These are phyloP conservation scores for Eucalyptus regnans DNA, from an alignment of 345 rosid species.

Conservation along the genomic window DNA sequence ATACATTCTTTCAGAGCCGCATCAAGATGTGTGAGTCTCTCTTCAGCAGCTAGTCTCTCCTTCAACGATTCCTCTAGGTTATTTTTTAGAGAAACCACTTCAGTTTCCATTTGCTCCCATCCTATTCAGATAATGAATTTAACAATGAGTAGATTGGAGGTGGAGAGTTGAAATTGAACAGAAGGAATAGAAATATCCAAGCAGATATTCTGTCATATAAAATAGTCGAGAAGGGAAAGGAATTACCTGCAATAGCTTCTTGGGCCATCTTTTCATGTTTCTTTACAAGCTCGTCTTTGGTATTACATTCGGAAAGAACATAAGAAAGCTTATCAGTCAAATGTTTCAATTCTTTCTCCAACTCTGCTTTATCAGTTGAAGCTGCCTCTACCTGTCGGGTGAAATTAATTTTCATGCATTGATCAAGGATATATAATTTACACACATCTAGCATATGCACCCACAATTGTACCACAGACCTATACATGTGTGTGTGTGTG, in stretches of 20 bases:
- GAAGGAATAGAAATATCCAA: background rate
- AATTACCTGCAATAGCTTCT: slow-evolving; percentile 54
- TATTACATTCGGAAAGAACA: slow-evolving; percentile 30
- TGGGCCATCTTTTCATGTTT: slow-evolving; percentile 39
- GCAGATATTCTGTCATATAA: background rate
- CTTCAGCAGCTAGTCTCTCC: slow-evolving; percentile 35
- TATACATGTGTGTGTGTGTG: background rate
- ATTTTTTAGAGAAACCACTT: slow-evolving; percentile 35
- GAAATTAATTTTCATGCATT: background rate
- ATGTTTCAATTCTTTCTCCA: slow-evolving; percentile 40
- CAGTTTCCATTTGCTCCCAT: slow-evolving; percentile 56
- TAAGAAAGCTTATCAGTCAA: slow-evolving; percentile 45
- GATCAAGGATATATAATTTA: background rate
- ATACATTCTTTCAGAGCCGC: slow-evolving; percentile 74
- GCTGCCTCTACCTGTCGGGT: slow-evolving; percentile 19
- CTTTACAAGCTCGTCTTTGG: slow-evolving; percentile 36
- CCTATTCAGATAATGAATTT: slow-evolving; percentile 10
- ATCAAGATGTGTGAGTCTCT: slow-evolving; percentile 44
- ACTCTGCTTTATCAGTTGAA: slow-evolving; percentile 33
- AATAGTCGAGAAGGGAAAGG: background rate
- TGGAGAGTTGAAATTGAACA: background rate
- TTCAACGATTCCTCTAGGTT: slow-evolving; percentile 49
- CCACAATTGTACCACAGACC: background rate
- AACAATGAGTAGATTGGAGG: background rate
- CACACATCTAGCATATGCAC: background rate